Conservation (phyloP, 2,329 filamentous ascomycete genomes). For the Cladophialophora immunda region DNA sequence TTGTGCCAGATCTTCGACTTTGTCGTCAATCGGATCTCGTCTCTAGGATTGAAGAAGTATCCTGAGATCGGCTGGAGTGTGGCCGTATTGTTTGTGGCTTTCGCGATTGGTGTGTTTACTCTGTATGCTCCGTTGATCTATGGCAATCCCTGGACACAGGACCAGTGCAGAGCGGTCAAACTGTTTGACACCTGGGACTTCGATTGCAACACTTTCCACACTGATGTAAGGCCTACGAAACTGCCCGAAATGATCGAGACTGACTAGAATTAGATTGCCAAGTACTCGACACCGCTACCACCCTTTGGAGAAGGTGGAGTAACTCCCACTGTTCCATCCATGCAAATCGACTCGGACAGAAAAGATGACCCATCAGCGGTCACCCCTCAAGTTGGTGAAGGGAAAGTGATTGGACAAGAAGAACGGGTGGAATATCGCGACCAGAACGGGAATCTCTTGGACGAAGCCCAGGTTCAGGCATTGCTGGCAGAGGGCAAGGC, state of each 20-base stretch:
- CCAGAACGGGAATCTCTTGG: conserved; percentile 87
- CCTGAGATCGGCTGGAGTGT: conserved; percentile 78
- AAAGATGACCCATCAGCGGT: conserved; percentile 40
- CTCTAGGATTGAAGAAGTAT: conserved; percentile 72
- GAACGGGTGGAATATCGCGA: conserved; percentile 94
- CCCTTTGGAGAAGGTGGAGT: conserved; percentile 22
- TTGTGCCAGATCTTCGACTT: conserved; percentile 93
- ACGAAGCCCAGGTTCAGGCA: conserved; percentile 81
- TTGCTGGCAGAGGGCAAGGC: conserved; percentile 82
- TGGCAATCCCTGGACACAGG: conserved; percentile 91
- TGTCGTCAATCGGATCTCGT: conserved; percentile 74
- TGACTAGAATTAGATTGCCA: conserved; percentile 45
- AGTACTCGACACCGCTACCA: conserved; percentile 44
- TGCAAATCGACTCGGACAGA: conserved; percentile 32
- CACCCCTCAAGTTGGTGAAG: conserved; percentile 47
- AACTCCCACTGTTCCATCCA: conserved; percentile 36
- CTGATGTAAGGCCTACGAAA: conserved; percentile 73
- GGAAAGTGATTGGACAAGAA: conserved; percentile 63
- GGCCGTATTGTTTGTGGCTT: conserved; percentile 75
- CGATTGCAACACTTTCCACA: conserved; percentile 94
- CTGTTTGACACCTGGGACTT: conserved; percentile 92
- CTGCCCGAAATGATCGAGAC: neutral
- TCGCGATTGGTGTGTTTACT: conserved; percentile 78
- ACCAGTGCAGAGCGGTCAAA: conserved; percentile 86
- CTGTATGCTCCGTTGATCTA: conserved; percentile 92